Evolutionary conservation across 768 basidiomycete genomes (phyloP).

Genomic region (Epithele typhae): DNA sequence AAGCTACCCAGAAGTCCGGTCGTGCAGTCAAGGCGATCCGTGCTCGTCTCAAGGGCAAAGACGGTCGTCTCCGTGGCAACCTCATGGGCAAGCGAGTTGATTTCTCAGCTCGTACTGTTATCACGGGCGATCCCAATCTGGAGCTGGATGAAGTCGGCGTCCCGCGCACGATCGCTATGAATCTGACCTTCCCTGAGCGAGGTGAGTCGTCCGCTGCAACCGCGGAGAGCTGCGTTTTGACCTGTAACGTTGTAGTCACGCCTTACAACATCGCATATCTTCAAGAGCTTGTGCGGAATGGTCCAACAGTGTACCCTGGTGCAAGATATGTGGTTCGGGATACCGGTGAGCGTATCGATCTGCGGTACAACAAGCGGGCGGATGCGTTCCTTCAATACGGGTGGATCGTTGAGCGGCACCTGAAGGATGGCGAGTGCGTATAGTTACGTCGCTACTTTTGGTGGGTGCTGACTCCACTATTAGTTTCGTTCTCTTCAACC

Average conservation of each 20-base stretch:
- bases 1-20: conserved; percentile 95
- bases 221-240: not conserved
- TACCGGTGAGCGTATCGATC: conserved; percentile 94
- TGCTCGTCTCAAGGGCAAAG: conserved; percentile 96
- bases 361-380: conserved; percentile 93
- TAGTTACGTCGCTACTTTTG: not conserved
- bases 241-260: conserved; percentile 57
- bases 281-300: conserved; percentile 92
- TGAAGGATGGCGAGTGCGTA: conserved; percentile 97
- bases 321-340: conserved; percentile 96
- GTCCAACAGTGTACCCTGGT: conserved; percentile 92
- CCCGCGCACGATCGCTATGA: conserved; percentile 94
- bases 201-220: conserved; percentile 42
- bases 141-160: conserved; percentile 97
- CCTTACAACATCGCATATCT: conserved; percentile 95
- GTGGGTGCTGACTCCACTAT: not conserved
- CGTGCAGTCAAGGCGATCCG: conserved; percentile 98
- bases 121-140: conserved; percentile 97
- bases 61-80: conserved; percentile 96
- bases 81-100: conserved; percentile 99
- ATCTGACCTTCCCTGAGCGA: conserved; percentile 94
- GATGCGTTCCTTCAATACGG: conserved; percentile 96
- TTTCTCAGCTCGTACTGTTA: conserved; percentile 98
- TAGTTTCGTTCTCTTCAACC: conserved; percentile 93
- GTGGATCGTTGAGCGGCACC: conserved; percentile 96